Evolutionary conservation across 768 basidiomycete species (phyloP), one percentile per base, ranked within the genome.

Genomic region (Jaapia argillacea): DNA sequence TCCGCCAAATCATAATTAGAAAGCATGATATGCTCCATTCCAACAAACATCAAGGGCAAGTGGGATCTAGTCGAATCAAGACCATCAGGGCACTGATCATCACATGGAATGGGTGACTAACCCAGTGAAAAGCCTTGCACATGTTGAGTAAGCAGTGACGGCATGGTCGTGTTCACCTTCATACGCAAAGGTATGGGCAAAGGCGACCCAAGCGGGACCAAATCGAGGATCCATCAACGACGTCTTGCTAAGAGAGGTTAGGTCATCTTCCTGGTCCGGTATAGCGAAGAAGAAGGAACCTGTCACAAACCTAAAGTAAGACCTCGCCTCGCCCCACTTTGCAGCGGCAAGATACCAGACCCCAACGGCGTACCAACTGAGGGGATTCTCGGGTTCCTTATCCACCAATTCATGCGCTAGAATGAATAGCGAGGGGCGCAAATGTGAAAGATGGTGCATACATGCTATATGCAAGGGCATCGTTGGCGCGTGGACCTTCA

Each of bases 101-200:
- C n/a, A n/a, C 13, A 23, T 14, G 22, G 35, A 24, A n/a, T 41
- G 31, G 28, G n/a, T 36, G 7, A 53, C 74, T 41, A 57, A 92
- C 88, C 94, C 96, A 46, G 85, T 86, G 58, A 97, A 97, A 70
- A 98, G 82, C 26, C 94, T 70, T 4, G 91, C 88, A 45, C 90
- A 92, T 0, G 96, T 98, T 20, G 94, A 97, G 61, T 99, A 99
- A 1, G 96, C 94, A 0, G 91, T 97, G 36, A 98, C 89, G 2
- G 96, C 94, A 55, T 97, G 93, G 53, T 98, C 94, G 65, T 98
- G 96, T 59, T 99, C 96, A 13, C 93, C 93, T 60, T 99, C 96
- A 51, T 88, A 69, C 2, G 94, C 90, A 65, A 96, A 99, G 0
- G 92, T 92, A 61, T 99, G 96, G 6, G 87, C 96, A 58, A 98